These are phyloP conservation scores for Irpex sp. DNA, from an alignment of 1,284 basidiomycete species.

Conservation along the genomic window DNA sequence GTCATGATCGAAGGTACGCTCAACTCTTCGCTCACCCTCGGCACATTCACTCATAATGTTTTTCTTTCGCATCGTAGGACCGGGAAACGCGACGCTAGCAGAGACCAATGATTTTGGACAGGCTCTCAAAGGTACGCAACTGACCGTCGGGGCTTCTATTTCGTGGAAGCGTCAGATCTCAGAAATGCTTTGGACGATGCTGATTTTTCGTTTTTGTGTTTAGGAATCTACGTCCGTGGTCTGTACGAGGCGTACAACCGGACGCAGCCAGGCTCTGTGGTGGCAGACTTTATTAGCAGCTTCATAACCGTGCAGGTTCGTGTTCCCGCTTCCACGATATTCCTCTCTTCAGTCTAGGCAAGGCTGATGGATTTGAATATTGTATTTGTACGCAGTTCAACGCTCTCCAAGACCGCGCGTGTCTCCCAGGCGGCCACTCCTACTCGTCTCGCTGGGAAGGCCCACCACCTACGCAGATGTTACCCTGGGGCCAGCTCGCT, in stretches of 20 bases:
- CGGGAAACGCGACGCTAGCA: no score
- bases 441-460: slow-evolving; percentile 10
- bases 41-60: no score
- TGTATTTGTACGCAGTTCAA: slow-evolving; percentile 3
- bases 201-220: neutral
- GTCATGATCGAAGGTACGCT: neutral
- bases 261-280: neutral
- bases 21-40: neutral
- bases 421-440: neutral
- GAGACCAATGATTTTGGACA: no score
- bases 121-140: no score
- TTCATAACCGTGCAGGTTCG: slow-evolving; percentile 1
- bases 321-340: no score
- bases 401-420: slow-evolving; percentile 5
- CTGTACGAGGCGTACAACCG: slow-evolving; percentile 1
- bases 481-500: slow-evolving; percentile 6
- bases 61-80: no score
- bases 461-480: neutral
- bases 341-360: no score
- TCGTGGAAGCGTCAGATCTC: no score
- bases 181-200: neutral
- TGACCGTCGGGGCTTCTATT: no score
- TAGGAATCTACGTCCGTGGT: slow-evolving; percentile 3
- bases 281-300: neutral
- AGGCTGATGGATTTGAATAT: neutral